A percentile compares a stretch with the other conserved stretches of the same genome.
Evolutionary conservation across 805 yeast genomes (phyloP).

Genomic region (Cyberlindnera sargentensis): DNA sequence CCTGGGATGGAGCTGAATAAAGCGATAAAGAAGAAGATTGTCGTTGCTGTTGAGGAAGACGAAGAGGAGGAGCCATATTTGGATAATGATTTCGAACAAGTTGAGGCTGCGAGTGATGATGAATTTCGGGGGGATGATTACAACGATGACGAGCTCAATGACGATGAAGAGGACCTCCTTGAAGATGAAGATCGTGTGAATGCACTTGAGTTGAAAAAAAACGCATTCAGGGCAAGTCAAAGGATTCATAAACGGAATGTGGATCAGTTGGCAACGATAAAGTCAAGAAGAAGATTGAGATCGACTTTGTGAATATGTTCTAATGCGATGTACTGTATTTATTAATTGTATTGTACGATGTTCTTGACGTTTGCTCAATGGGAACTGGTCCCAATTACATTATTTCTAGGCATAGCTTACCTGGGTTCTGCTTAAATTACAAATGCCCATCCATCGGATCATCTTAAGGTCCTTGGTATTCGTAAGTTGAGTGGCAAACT

Average conservation of each 20-base stretch:
- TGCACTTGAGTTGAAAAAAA: conserved; percentile 14
- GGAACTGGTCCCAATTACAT: too few species aligned
- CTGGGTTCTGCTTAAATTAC: too few species aligned
- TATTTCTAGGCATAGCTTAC: too few species aligned
- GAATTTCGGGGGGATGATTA: background rate
- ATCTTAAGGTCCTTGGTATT: too few species aligned
- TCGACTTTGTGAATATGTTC: background rate
- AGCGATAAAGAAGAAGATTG: conserved; percentile 17
- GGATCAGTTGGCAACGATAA: conserved; percentile 14
- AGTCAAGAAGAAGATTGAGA: conserved; percentile 14
- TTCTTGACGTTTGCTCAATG: too few species aligned
- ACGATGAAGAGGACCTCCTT: conserved; percentile 8
- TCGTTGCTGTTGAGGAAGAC: conserved; percentile 6
- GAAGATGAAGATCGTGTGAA: conserved; percentile 16
- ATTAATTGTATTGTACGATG: too few species aligned
- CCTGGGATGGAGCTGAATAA: conserved; percentile 30
- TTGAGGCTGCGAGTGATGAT: conserved; percentile 1
- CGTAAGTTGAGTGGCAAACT: too few species aligned
- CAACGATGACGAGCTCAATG: conserved; percentile 3
- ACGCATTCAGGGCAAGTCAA: conserved; percentile 12
- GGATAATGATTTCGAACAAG: conserved; percentile 12
- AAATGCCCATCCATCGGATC: too few species aligned
- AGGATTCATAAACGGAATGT: conserved; percentile 19
- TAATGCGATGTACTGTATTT: too few species aligned
- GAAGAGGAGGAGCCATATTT: conserved; percentile 16